phyloP scores from a whole-genome alignment of 2,329 filamentous ascomycete genomes.

The Pseudogymnoascus sp. region DNA sequence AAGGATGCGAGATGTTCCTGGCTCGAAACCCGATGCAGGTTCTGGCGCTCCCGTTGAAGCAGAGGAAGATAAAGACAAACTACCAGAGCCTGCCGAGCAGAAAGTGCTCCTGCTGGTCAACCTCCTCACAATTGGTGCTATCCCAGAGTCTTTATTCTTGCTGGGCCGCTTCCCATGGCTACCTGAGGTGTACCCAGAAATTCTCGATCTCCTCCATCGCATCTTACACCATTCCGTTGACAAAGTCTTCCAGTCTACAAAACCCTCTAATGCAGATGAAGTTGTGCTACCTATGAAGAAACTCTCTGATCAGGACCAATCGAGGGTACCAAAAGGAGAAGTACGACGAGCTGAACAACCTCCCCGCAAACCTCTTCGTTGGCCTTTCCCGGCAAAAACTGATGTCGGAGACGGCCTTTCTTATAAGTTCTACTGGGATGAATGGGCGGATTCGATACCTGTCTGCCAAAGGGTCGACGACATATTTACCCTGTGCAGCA shows the following conservation, averaged over 20 bases:
- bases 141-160: slow-evolving; percentile 89
- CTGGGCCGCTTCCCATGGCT: slow-evolving; percentile 91
- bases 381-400: slow-evolving; percentile 73
- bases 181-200: slow-evolving; percentile 71
- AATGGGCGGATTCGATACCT: slow-evolving; percentile 90
- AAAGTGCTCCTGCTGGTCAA: slow-evolving; percentile 80
- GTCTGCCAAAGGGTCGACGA: slow-evolving; percentile 87
- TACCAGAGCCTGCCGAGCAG: slow-evolving; percentile 72
- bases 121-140: slow-evolving; percentile 79
- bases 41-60: slow-evolving; percentile 38
- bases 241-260: slow-evolving; percentile 53
- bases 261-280: slow-evolving; percentile 32
- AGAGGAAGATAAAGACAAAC: slow-evolving; percentile 40
- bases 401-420: slow-evolving; percentile 66
- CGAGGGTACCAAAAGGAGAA: slow-evolving; percentile 58
- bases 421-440: slow-evolving; percentile 94
- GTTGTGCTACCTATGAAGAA: slow-evolving; percentile 37
- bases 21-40: slow-evolving; percentile 41
- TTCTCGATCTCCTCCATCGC: slow-evolving; percentile 74
- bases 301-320: slow-evolving; percentile 52
- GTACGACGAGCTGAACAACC: slow-evolving; percentile 52
- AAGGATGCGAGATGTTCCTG: slow-evolving; percentile 37
- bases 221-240: slow-evolving; percentile 75
- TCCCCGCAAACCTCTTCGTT: slow-evolving; percentile 62
- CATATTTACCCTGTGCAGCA: slow-evolving; percentile 76